A percentile compares a stretch with the other conserved stretches of the same genome.
Evolutionary conservation across 2,329 filamentous ascomycete species (phyloP).

Genomic region (Talaromyces sp.): DNA sequence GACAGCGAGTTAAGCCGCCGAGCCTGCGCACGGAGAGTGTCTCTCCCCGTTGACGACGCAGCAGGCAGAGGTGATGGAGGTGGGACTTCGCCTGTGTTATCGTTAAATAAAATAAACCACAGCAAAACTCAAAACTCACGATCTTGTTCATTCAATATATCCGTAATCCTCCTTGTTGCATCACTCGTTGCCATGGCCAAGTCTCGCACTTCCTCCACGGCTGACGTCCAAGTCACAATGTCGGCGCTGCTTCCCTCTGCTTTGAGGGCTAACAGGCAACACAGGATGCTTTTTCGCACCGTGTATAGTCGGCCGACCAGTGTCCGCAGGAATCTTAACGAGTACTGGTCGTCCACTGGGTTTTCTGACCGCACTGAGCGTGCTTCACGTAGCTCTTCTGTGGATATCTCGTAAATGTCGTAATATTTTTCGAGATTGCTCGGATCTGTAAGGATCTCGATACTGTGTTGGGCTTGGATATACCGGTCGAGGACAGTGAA

Average conservation of each 20-base stretch:
- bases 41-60: conserved; percentile 63
- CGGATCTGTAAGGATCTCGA: conserved; percentile 70
- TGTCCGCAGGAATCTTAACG: conserved; percentile 73
- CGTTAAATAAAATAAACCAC: neutral
- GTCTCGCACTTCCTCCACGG: conserved; percentile 66
- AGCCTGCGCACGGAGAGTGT: conserved; percentile 79
- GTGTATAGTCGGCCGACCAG: conserved; percentile 75
- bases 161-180: conserved; percentile 60
- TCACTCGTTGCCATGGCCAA: conserved; percentile 57
- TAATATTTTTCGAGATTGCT: conserved; percentile 86
- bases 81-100: conserved; percentile 32
- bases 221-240: conserved; percentile 70
- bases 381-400: conserved; percentile 66
- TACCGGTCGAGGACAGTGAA: conserved; percentile 65
- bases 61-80: conserved; percentile 54
- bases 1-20: conserved; percentile 84
- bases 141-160: conserved; percentile 72
- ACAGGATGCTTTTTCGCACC: conserved; percentile 77
- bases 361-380: conserved; percentile 56
- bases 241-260: conserved; percentile 73
- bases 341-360: conserved; percentile 70
- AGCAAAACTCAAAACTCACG: conserved; percentile 44
- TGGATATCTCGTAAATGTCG: conserved; percentile 77
- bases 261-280: conserved; percentile 81
- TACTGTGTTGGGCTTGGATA: conserved; percentile 59